A percentile compares a stretch with the other conserved stretches of the same genome.
phyloP scores from a whole-genome alignment of 345 rosid genomes.

The Kandelia obovata region DNA sequence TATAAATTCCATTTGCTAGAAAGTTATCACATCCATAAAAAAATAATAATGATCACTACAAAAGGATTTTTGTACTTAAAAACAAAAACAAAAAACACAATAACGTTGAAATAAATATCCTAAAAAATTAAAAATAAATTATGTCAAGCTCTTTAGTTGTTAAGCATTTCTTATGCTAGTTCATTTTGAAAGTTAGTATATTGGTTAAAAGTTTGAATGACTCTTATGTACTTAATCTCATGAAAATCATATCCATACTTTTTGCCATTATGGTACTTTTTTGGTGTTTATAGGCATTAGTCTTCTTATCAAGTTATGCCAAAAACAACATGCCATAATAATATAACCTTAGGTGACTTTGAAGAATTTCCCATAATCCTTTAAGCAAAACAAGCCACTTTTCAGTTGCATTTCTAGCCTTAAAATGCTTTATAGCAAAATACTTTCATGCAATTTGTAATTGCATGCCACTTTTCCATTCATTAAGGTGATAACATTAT shows the following conservation, averaged over 20 bases:
- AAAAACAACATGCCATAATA: background rate
- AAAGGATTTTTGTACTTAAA: too few species aligned
- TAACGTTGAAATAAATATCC: too few species aligned
- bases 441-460: background rate
- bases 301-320: background rate
- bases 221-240: background rate
- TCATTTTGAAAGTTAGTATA: background rate
- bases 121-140: background rate
- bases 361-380: background rate
- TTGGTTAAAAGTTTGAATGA: background rate
- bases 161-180: background rate
- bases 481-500: background rate
- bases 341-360: background rate
- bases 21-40: too few species aligned
- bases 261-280: background rate
- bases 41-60: too few species aligned
- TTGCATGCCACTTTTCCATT: background rate
- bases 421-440: background rate
- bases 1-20: too few species aligned
- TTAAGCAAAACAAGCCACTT: background rate
- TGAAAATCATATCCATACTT: too few species aligned
- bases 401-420: background rate
- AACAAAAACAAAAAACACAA: too few species aligned
- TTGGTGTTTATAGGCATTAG: background rate
- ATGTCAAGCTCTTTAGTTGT: background rate